Conservation (phyloP, 164 flowering plant species). For the Nymphaea colorata region DNA sequence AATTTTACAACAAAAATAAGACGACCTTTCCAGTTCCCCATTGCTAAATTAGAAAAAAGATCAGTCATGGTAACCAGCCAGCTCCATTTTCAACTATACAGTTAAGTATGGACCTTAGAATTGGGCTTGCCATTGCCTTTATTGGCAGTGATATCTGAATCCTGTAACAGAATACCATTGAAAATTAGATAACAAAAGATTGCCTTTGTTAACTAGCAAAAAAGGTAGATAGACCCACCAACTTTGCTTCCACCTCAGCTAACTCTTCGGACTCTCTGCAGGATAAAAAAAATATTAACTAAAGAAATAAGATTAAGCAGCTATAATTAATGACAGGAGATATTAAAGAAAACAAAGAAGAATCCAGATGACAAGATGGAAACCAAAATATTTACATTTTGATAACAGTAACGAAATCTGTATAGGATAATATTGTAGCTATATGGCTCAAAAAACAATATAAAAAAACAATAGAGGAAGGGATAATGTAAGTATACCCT, state of each 20-base stretch:
- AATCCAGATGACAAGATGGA: too few species aligned
- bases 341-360: too few species aligned
- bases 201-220: not conserved
- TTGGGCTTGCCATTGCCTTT: constrained; percentile 26
- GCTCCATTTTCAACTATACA: not conserved
- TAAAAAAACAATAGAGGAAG: not conserved
- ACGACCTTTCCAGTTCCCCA: too few species aligned
- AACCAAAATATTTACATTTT: too few species aligned
- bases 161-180: constrained; percentile 22
- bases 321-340: not conserved
- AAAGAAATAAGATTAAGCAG: constrained; percentile 1
- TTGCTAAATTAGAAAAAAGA: not conserved
- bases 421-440: too few species aligned
- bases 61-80: too few species aligned
- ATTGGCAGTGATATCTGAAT: constrained; percentile 52
- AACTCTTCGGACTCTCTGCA: constrained; percentile 73
- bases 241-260: constrained; percentile 87
- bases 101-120: constrained; percentile 40
- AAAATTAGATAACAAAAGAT: not conserved
- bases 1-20: too few species aligned
- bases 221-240: constrained; percentile 38
- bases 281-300: not conserved
- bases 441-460: too few species aligned
- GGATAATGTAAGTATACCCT: constrained; percentile 31
- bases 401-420: too few species aligned